Conservation (phyloP, 208 protist species). For the Trypanosoma lewisi region DNA sequence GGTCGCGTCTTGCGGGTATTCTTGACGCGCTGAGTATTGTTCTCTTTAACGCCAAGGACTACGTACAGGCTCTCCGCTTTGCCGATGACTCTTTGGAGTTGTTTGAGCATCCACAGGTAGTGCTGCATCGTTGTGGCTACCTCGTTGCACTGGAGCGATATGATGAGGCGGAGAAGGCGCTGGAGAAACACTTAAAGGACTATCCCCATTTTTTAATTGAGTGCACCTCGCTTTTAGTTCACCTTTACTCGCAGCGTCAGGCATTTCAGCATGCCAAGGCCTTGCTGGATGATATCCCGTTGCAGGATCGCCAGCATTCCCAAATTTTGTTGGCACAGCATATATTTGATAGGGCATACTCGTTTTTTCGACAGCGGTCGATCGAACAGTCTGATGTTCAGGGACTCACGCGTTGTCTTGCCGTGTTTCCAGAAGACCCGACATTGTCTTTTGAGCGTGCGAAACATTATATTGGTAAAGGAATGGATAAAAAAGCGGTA, state of each 20-base stretch:
- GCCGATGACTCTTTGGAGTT: constrained; percentile 67
- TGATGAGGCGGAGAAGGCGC: constrained; percentile 74
- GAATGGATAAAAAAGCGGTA: constrained; percentile 67
- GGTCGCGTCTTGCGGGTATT: constrained; percentile 60
- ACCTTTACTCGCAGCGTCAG: constrained; percentile 82
- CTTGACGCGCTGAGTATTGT: constrained; percentile 77
- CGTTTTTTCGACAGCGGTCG: constrained; percentile 65
- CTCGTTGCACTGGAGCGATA: constrained; percentile 73
- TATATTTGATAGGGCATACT: constrained; percentile 72
- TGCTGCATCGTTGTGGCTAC: constrained; percentile 76
- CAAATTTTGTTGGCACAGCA: constrained; percentile 65
- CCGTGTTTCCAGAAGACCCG: constrained; percentile 71
- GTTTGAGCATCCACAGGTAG: constrained; percentile 37
- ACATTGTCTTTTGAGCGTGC: constrained; percentile 75
- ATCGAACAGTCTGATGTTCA: constrained; percentile 58
- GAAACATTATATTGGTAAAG: constrained; percentile 55
- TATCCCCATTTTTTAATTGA: constrained; percentile 40
- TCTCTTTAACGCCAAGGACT: constrained; percentile 65
- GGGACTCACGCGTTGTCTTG: constrained; percentile 79
- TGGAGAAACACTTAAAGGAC: constrained; percentile 48
- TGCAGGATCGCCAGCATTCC: constrained; percentile 19
- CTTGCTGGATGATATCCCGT: constrained; percentile 46
- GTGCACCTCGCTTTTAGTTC: constrained; percentile 57
- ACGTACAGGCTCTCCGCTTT: constrained; percentile 76
- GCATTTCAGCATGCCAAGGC: constrained; percentile 62